These are phyloP conservation scores for Hypoxylon sp. DNA, from an alignment of 2,329 filamentous ascomycete genomes.

Conservation along the genomic window DNA sequence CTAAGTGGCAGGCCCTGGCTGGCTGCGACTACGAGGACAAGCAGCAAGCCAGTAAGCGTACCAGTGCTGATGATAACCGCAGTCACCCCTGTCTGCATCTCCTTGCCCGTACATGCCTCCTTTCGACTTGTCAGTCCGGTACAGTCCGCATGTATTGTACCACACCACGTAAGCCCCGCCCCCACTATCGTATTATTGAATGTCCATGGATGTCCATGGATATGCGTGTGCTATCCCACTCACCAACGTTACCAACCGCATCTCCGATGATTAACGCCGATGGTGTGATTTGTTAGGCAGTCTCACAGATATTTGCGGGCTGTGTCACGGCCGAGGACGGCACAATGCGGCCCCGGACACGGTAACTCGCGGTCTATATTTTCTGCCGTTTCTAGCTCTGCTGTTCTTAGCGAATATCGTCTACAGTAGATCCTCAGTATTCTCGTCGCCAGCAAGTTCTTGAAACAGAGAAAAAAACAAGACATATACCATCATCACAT, in stretches of 20 bases:
- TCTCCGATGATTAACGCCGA: too few species aligned
- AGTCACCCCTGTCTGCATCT: too few species aligned
- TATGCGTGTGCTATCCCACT: neutral
- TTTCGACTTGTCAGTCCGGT: too few species aligned
- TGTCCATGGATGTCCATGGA: too few species aligned
- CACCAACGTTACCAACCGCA: too few species aligned
- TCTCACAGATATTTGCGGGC: neutral
- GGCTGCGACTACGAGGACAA: too few species aligned
- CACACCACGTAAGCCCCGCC: neutral
- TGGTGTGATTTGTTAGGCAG: too few species aligned
- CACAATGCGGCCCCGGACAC: conserved; percentile 2
- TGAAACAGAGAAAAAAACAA: neutral
- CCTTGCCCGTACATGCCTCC: neutral
- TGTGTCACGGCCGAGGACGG: conserved; percentile 3
- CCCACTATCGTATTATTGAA: conserved; percentile 4
- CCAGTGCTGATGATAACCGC: too few species aligned
- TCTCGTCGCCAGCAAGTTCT: too few species aligned
- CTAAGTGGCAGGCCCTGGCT: too few species aligned
- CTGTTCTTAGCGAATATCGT: neutral
- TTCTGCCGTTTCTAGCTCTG: neutral
- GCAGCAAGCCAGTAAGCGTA: too few species aligned
- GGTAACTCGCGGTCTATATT: neutral
- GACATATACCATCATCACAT: neutral
- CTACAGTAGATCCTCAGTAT: neutral
- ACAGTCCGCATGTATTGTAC: too few species aligned